Base-by-base conservation (phyloP, 495 filamentous ascomycete species). In the Lasiosphaeris hirsuta region DNA sequence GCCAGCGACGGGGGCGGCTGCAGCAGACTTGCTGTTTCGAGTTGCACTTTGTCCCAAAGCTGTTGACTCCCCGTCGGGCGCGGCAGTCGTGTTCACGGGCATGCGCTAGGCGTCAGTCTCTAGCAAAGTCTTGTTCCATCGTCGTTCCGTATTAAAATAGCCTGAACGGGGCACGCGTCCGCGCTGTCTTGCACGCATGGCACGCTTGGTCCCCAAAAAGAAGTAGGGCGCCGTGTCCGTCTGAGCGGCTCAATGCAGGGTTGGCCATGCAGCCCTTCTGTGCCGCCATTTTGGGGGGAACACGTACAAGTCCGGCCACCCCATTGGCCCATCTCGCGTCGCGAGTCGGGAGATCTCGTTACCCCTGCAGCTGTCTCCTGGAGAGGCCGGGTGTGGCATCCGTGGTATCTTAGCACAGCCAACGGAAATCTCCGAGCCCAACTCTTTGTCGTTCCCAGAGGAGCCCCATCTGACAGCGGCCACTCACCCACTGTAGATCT, bases 111-210 rank as follows among this genome's bases (percentile, higher is more conserved):
- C 13, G 8, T 43, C 17, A 17, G 1, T 0, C 46, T 34, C 6
- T 14, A 33, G 4, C 13, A 14, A 23, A 10, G 18, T 45, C 50
- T 37, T 55, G 63, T 65, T 65, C 63, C 63, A 65, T 59, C 44
- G 46, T 46, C 47, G 63, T 65, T 65, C 63, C 63, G 63, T 48
- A 46, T 63, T 50, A 53, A 62, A 62, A 65, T 58, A 65, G 63
- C 61, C 61, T 63, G 61, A 60, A 49, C 57, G 17, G 41, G 47
- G 41, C 6, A 3, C 11, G 34, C 49, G n/a, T 41, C 43, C 36
- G 17, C 47, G 40, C 40, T 36, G 53, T 48, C 2, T 45, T 17
- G 14, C 49, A 59, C 35, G 57, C 34, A n/a, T 50, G 43, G 54
- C 33, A 40, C 41, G 51, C 51, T 33, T 54, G 38, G 39, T 3